Conservation (phyloP, 805 yeast species). For the Lachancea fermentati region DNA sequence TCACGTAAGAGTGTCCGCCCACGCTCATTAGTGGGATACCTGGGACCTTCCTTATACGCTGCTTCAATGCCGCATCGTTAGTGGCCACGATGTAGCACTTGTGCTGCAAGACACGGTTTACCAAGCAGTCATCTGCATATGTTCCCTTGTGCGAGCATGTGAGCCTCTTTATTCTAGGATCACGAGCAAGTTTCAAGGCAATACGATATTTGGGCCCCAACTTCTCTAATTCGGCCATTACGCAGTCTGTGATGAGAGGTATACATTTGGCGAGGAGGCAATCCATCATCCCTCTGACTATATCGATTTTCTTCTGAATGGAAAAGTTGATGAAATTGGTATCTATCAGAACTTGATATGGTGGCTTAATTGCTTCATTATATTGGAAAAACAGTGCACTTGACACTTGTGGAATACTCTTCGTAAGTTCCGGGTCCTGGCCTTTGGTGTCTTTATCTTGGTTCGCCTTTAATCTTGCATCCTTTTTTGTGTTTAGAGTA, state of each 20-base stretch:
- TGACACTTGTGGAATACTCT: constrained; percentile 85
- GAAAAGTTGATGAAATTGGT: constrained; percentile 96
- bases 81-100: constrained; percentile 97
- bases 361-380: constrained; percentile 94
- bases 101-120: constrained; percentile 88
- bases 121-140: constrained; percentile 97
- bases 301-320: constrained; percentile 90
- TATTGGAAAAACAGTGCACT: constrained; percentile 93
- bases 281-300: constrained; percentile 97
- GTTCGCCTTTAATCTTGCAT: constrained; percentile 47
- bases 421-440: constrained; percentile 72
- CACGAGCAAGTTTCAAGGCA: constrained; percentile 87
- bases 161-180: constrained; percentile 82
- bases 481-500: constrained; percentile 62
- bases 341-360: constrained; percentile 92
- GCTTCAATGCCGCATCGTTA: constrained; percentile 93
- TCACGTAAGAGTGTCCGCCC: constrained; percentile 85
- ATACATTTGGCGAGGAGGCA: constrained; percentile 90
- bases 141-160: constrained; percentile 93
- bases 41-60: constrained; percentile 92
- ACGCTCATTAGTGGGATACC: constrained; percentile 97
- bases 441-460: constrained; percentile 37
- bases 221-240: constrained; percentile 95
- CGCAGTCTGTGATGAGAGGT: constrained; percentile 95
- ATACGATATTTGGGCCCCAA: constrained; percentile 92